These are phyloP conservation scores for Fraxinus dipetala DNA, from an alignment of 305 asterid species.

Conservation along the genomic window DNA sequence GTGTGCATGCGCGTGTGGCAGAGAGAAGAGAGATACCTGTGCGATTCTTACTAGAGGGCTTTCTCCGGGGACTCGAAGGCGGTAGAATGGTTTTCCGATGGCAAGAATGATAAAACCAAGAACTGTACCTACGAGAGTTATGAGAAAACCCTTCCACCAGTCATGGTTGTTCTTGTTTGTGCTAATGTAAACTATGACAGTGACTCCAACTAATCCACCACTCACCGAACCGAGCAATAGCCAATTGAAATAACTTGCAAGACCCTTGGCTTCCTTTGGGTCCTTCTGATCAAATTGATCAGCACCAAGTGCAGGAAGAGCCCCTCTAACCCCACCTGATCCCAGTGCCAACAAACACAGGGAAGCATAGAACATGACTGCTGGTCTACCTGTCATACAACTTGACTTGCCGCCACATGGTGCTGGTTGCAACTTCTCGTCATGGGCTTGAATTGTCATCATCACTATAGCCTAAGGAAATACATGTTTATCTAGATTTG, in stretches of 20 bases:
- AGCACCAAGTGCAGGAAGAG: constrained; percentile 70
- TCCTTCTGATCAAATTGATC: constrained; percentile 62
- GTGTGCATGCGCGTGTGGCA: background rate
- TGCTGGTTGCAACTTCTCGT: constrained; percentile 37
- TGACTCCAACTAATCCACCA: constrained; percentile 60
- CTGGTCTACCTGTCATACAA: constrained; percentile 51
- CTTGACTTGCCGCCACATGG: constrained; percentile 31
- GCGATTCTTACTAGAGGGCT: constrained; percentile 58
- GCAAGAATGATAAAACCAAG: constrained; percentile 43
- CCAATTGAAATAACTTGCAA: constrained; percentile 67
- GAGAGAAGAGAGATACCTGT: constrained; percentile 32
- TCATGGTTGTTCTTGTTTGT: constrained; percentile 37
- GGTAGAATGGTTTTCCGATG: constrained; percentile 52
- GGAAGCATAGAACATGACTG: constrained; percentile 48
- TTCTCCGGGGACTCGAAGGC: constrained; percentile 43
- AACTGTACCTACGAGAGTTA: constrained; percentile 29
- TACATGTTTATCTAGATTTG: background rate
- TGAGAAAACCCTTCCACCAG: constrained; percentile 75
- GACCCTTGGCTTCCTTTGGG: constrained; percentile 54
- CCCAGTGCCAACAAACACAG: constrained; percentile 60
- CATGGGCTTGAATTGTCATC: constrained; percentile 64
- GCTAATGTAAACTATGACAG: constrained; percentile 55
- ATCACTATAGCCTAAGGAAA: constrained; percentile 42
- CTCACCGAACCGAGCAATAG: constrained; percentile 43
- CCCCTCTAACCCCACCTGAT: constrained; percentile 51